Evolutionary conservation across 2,329 filamentous ascomycete genomes (phyloP), one percentile per base, ranked within the genome.

Genomic region (Fusarium austroafricanum): DNA sequence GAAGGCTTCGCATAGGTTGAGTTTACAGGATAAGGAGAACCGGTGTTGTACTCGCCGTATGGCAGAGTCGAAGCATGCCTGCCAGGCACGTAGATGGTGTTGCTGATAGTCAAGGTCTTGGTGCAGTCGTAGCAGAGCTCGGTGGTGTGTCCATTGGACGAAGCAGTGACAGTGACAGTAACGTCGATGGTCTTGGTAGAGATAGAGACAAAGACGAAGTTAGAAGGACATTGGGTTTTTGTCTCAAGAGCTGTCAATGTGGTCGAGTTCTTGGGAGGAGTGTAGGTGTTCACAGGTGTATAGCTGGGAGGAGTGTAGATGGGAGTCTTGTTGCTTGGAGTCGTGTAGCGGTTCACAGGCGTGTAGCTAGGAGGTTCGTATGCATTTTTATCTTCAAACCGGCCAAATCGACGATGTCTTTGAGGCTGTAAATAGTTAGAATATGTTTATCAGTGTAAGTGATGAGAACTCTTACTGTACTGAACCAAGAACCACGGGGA

Each of bases 171-270:
- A 14, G 78, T 78, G 2, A 78, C 52, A 12, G 78, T 79, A 17
- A 79, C 68, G 26, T 80, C 78, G 10, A 79, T 52, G 5, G 76
- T 80, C 29, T 68, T 73, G 4, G 75, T 79, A 14, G 74, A 75
- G 50, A 75, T 78, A 15, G 74, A 75, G 49, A 76, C 61, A 14
- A 76, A 55, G 6, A 76, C 53, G 10, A 67, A 73, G 7, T 53
- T 54, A 3, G 67, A 68, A 23, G 73, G 70, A 18, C 75, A 77
- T 14, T 69, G 69, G 10, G 60, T 49, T 12, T 28, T 55, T 20
- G 64, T 28, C 12, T 55, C 40, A 42, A 61, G 35, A 21, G 54
- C 38, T 3, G 67, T 45, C 11, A 61, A 59, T 20, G 47, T 61
- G 15, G 70, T 61, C 6, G 62, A 52, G 50, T 71, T 72, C 43